These are phyloP conservation scores for Aspergillus ellipticus DNA, from an alignment of 495 filamentous ascomycete species.

Conservation along the genomic window DNA sequence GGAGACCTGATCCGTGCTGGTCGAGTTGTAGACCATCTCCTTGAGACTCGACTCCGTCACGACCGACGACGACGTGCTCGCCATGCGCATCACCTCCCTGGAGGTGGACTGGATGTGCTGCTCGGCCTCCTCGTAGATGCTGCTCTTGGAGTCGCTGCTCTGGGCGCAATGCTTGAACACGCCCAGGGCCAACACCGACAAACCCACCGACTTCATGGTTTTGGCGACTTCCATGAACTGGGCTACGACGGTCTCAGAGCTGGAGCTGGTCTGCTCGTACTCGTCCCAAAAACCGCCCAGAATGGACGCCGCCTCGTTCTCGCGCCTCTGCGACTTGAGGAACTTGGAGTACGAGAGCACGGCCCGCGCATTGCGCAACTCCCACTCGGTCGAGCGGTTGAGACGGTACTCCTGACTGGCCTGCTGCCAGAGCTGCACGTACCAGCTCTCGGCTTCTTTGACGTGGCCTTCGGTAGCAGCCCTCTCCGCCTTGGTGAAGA, in stretches of 20 bases:
- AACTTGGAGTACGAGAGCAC: constrained; percentile 31
- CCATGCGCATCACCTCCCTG: constrained; percentile 23
- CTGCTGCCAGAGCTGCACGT: constrained; percentile 37
- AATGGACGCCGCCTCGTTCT: constrained; percentile 32
- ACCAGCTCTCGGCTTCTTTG: constrained; percentile 26
- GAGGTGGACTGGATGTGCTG: constrained; percentile 21
- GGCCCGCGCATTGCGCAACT: constrained; percentile 28
- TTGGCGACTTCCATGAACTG: constrained; percentile 33
- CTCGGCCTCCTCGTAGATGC: constrained; percentile 25
- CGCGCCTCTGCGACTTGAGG: constrained; percentile 26
- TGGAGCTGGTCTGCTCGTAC: constrained; percentile 24
- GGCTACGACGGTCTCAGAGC: constrained; percentile 21
- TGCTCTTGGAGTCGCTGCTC: constrained; percentile 22
- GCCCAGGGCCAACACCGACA: constrained; percentile 28
- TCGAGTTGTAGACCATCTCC: constrained; percentile 30
- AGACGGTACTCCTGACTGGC: constrained; percentile 28
- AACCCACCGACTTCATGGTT: constrained; percentile 31
- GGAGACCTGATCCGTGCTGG: constrained; percentile 24
- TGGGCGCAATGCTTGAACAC: constrained; percentile 34
- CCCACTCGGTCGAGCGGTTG: constrained; percentile 28
- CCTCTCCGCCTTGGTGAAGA: constrained; percentile 13
- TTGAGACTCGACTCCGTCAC: constrained; percentile 28
- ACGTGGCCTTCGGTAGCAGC: constrained; percentile 21
- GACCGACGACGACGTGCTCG: constrained; percentile 14
- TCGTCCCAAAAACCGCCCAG: constrained; percentile 37